Conservation (phyloP, 352 stramenopile genomes). For the Phytophthora crassamura region DNA sequence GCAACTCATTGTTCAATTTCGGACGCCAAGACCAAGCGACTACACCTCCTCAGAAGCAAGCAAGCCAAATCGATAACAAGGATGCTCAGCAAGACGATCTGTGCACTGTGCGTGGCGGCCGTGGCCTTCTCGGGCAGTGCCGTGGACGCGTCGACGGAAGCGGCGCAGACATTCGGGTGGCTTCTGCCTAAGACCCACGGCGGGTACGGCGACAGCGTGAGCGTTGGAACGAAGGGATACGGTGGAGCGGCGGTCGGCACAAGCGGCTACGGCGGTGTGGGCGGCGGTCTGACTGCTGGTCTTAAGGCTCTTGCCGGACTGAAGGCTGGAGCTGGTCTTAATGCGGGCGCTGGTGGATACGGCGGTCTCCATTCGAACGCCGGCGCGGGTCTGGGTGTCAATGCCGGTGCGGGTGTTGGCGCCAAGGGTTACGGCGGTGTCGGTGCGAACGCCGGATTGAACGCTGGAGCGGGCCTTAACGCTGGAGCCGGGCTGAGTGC, state of each 20-base stretch:
- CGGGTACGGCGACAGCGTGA: constrained; percentile 4
- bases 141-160: constrained; percentile 17
- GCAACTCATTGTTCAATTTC: constrained; percentile 21
- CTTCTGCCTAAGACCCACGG: constrained; percentile 13
- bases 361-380: no score
- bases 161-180: constrained; percentile 13
- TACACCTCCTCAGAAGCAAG: not conserved
- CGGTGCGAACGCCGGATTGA: no score
- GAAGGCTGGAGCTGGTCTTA: not conserved
- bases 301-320: not conserved
- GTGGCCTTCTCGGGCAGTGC: not conserved
- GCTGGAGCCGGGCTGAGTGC: not conserved
- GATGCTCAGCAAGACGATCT: constrained; percentile 27
- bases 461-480: no score
- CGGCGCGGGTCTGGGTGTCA: no score
- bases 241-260: no score
- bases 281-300: not conserved
- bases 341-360: no score
- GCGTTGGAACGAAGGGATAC: no score
- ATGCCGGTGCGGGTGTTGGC: no score
- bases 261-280: not conserved
- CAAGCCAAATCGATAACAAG: constrained; percentile 8
- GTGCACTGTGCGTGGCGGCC: no score
- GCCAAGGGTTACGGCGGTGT: no score
- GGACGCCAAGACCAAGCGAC: constrained; percentile 5